A percentile compares a stretch with the other conserved stretches of the same genome.
These are phyloP conservation scores for Elymus sibiricus DNA, from an alignment of 176 grass and related monocot species.

Conservation along the genomic window DNA sequence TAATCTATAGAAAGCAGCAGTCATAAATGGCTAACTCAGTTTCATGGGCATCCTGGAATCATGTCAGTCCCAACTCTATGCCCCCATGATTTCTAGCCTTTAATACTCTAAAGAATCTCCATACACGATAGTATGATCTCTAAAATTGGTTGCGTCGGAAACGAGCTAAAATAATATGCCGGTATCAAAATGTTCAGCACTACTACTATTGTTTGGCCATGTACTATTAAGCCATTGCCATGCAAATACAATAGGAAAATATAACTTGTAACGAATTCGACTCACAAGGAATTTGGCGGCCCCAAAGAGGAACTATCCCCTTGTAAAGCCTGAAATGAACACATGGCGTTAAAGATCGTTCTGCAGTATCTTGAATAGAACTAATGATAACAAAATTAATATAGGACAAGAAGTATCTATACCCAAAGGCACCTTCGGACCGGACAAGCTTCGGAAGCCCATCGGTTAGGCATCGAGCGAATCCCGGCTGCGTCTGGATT, in stretches of 20 bases:
- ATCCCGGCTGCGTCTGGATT: slow-evolving; percentile 72
- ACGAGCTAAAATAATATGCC: background rate
- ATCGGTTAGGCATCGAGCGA: slow-evolving; percentile 62
- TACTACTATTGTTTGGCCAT: background rate
- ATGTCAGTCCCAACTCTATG: background rate
- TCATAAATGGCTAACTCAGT: background rate
- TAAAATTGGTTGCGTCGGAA: background rate
- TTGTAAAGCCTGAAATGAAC: slow-evolving; percentile 82
- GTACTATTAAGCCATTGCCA: background rate
- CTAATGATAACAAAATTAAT: background rate
- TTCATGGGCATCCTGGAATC: background rate
- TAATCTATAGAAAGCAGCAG: background rate
- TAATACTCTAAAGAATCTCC: background rate
- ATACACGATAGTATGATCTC: background rate
- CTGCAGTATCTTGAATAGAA: background rate
- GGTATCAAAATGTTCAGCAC: background rate
- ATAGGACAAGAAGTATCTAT: slow-evolving; percentile 30
- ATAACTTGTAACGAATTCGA: slow-evolving; percentile 8
- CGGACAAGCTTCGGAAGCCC: slow-evolving; percentile 73
- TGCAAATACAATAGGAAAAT: slow-evolving; percentile 1
- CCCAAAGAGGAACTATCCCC: slow-evolving; percentile 85
- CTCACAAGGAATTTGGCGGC: slow-evolving; percentile 96
- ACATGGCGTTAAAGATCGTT: slow-evolving; percentile 16
- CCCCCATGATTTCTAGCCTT: background rate
- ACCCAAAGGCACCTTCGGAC: slow-evolving; percentile 86